Base-by-base conservation (phyloP, 257 asterid genomes). In the Forsythia suspensa region DNA sequence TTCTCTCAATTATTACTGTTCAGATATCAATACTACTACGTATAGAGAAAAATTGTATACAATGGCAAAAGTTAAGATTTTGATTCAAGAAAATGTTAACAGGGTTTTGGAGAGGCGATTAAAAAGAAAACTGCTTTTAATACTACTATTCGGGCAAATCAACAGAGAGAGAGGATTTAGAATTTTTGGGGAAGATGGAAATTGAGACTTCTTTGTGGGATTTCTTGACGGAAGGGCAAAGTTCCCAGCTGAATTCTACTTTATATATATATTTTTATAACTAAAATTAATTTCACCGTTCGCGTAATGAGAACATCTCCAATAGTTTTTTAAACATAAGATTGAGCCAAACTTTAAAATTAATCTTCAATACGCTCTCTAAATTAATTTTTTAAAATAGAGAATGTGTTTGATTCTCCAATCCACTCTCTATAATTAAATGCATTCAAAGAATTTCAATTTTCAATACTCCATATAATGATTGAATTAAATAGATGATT, bases 181-280 rank as follows among this genome's bases (percentile, higher is more conserved):
- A 55, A 55, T 55, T 55, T 55, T 55, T 8, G 6, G 63, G 5
- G 71, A 5, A n/a, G n/a, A 15, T 69, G 73, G 57, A 5, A 46
- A 12, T 46, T 12, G 18, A 46, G 55, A 9, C 6, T 13, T 13
- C n/a, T 13, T 48, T 48, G 6, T 16, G 40, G 41, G 52, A 76
- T 76, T 76, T 79, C 82, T 79, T 79, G 82, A 12, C 24, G 29
- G 29, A 79, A 79, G 61, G 78, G 82, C 24, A 51, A 73, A 48
- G 65, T 73, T 39, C 44, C 44, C 44, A 41, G 44, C 8, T 41
- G 44, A 41, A 41, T 41, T 41, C 44, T 41, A 8, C 44, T 29
- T 29, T 29, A 29, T 29, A 29, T 29, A 29, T 29, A 1, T 29
- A 1, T 29, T 29, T 29, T 29, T 29, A 29, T 29, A 29, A 29